Conservation (phyloP, 2,329 filamentous ascomycete genomes). For the Colletotrichum sp. region DNA sequence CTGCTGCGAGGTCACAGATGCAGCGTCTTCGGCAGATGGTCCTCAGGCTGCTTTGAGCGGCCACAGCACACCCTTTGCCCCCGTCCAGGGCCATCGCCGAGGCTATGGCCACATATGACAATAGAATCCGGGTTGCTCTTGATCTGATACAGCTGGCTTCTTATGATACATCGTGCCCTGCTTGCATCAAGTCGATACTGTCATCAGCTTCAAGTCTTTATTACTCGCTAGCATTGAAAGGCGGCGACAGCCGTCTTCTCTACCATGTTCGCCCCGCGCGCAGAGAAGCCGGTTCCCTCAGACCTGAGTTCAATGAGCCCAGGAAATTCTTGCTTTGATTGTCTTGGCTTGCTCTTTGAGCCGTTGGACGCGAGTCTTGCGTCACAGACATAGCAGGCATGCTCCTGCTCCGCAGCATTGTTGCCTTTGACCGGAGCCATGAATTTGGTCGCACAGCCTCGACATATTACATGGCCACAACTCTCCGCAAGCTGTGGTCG, state of each 20-base stretch:
- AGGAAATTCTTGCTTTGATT: conserved; percentile 61
- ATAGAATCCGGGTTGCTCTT: not conserved
- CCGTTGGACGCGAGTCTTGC: conserved; percentile 67
- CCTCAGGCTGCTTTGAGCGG: not conserved
- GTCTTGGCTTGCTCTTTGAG: conserved; percentile 44
- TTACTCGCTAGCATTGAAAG: conserved; percentile 72
- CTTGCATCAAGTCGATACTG: not conserved
- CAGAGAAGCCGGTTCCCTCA: conserved; percentile 92
- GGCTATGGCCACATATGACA: not conserved
- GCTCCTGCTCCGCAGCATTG: conserved; percentile 41
- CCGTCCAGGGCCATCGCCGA: not conserved
- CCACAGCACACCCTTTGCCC: not conserved
- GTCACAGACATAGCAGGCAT: conserved; percentile 88
- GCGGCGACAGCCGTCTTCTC: conserved; percentile 74
- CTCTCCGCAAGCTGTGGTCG: conserved; percentile 84
- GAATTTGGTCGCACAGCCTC: conserved; percentile 83
- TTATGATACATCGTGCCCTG: not conserved
- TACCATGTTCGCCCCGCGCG: conserved; percentile 82
- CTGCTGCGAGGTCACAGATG: conserved; percentile 23
- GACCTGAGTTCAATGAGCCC: conserved; percentile 82
- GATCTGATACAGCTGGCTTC: not conserved
- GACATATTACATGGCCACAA: conserved; percentile 91
- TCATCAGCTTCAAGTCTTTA: not conserved
- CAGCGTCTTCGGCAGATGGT: conserved; percentile 13
- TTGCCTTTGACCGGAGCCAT: conserved; percentile 62